Base-by-base conservation (phyloP, 2,329 filamentous ascomycete genomes). In the Pseudogymnoascus sp. region DNA sequence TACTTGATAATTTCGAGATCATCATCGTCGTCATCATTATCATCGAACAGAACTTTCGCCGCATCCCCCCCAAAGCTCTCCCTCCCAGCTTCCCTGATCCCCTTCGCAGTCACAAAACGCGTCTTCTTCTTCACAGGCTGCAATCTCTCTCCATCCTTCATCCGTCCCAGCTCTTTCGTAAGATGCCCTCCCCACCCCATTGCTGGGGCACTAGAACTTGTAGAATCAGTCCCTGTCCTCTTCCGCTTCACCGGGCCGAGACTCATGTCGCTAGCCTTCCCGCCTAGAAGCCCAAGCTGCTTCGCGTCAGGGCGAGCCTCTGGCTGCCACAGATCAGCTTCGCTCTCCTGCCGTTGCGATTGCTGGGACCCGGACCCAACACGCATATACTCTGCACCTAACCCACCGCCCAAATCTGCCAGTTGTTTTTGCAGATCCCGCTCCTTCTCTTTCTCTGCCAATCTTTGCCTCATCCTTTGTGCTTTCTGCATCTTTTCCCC, bases 61-160 rank as follows among this genome's bases (percentile, higher is more conserved):
- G 78, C 73, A 61, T 83, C 82, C n/a, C 75, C 78, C 8, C 87
- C 86, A 1, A 92, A 72, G 70, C 89, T 91, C 71, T 92, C 89
- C 65, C 89, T 80, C 1, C 89, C 89, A 3, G 89, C 89, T 74
- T 91, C 89, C 62, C 86, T 83, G 66, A 93, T 92, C 0, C 89
- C 89, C 73, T 88, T 90, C 44, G 86, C 85, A 25, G 89, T 91
- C 42, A 92, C 82, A 71, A 93, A 92, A n/a, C 89, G 81, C 61
- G 89, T 92, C 80, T 90, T 91, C 76, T 91, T 88, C 68, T 83
- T 80, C 34, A 85, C 81, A 16, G 66, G 67, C 21, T 69, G 65
- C 7, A 84, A 69, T 67, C 77, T 81, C 72, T 85, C 83, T 1
- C 84, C 84, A 3, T 85, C 80, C 71, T 82, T 85, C 85, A 88